phyloP scores from a whole-genome alignment of 2,329 filamentous ascomycete species.

The Pseudofabraea citricarpa region DNA sequence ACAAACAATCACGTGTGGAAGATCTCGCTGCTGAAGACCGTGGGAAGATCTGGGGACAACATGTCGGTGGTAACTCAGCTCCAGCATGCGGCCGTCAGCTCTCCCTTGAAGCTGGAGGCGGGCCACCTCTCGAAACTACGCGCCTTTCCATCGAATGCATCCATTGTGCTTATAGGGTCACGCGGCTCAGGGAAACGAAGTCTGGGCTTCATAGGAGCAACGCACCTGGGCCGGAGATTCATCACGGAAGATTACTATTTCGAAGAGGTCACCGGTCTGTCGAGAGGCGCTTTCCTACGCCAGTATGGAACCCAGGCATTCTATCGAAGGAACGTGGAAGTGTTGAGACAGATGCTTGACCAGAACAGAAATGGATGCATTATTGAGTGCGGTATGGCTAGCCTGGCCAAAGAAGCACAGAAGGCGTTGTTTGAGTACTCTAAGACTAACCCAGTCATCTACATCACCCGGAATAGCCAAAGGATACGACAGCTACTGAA shows the following conservation, averaged over 20 bases:
- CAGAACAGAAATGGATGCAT: slow-evolving; percentile 57
- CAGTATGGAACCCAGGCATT: slow-evolving; percentile 57
- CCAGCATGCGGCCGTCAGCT: slow-evolving; percentile 10
- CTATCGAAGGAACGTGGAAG: slow-evolving; percentile 55
- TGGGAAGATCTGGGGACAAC: neutral
- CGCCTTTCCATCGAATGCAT: slow-evolving; percentile 45
- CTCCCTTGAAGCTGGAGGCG: slow-evolving; percentile 15
- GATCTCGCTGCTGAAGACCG: neutral
- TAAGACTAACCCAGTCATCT: slow-evolving; percentile 63
- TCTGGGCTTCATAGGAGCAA: slow-evolving; percentile 69
- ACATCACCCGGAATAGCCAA: slow-evolving; percentile 60
- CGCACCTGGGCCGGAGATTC: slow-evolving; percentile 62
- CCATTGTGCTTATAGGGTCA: slow-evolving; percentile 68
- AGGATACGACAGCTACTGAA: slow-evolving; percentile 51
- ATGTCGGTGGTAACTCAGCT: slow-evolving; percentile 25
- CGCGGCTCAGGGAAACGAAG: slow-evolving; percentile 73
- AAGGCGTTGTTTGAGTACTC: slow-evolving; percentile 57
- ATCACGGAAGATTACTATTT: slow-evolving; percentile 68
- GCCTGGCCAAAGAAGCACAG: slow-evolving; percentile 33
- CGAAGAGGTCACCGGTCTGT: slow-evolving; percentile 55
- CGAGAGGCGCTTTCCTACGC: slow-evolving; percentile 59
- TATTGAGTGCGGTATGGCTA: slow-evolving; percentile 66
- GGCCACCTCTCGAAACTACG: slow-evolving; percentile 13
- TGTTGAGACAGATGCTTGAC: slow-evolving; percentile 55
- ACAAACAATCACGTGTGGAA: slow-evolving; percentile 4